Evolutionary conservation across 805 yeast species (phyloP), one percentile per base, ranked within the genome.

Genomic region (Geotrichum ghanense): DNA sequence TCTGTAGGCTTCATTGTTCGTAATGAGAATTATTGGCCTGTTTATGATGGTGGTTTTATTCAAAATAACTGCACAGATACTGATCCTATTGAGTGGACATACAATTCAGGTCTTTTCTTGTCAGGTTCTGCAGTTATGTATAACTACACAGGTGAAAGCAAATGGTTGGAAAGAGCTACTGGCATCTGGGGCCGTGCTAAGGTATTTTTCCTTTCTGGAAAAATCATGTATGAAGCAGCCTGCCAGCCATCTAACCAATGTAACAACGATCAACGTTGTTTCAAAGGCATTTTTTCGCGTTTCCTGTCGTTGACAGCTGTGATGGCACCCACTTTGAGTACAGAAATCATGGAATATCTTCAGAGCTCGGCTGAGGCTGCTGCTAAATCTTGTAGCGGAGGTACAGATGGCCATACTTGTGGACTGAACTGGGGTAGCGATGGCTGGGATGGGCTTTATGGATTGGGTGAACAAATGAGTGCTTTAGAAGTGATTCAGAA

Each of bases 401-500:
- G 94, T 54, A 44, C 64, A 1, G 95, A 86, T 60, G 82, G 83
- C 7, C 78, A 80, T 53, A 86, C 95, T 0, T 87, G 95, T 66
- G 95, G 95, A 42, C 62, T 72, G 46, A 69, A 80, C 61, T 86
- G 95, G 95, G 60, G 72, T 12, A 50, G 55, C 14, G 65, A 64
- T 31, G 69, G 73, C 3, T 83, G 82, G 77, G 95, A 85, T 61
- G 76, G 73, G 1, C 59, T 56, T 47, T 84, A 75, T 55, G 95
- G 95, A 1, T 71, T 86, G 35, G 95, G 95, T 44, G 94, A 87
- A 63, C 95, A 86, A 63, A 80, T 83, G 72, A 67, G 76, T 27
- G 94, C 94, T 0, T 65, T 84, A 45, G 95, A 85, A 53, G 71
- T 73, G 2, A 70, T 83, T 27, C 75, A 74, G 47, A 68, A 69